Evolutionary conservation across 257 asterid genomes (phyloP).

Genomic region (Ligustrum vulgare): DNA sequence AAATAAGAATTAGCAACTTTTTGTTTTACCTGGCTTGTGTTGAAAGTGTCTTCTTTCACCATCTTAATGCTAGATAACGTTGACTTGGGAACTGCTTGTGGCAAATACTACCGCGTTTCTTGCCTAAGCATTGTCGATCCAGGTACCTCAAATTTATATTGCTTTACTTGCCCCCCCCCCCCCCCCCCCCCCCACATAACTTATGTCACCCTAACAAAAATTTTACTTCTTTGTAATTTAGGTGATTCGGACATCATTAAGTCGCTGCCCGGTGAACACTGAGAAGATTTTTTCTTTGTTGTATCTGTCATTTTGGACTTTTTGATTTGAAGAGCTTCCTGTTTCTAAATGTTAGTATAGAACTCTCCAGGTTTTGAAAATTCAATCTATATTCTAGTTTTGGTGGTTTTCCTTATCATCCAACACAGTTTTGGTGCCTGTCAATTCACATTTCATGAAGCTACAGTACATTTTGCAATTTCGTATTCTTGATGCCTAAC

Average conservation of each 20-base stretch:
- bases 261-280: slow-evolving; percentile 42
- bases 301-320: background rate
- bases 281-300: slow-evolving; percentile 18
- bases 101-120: slow-evolving; percentile 42
- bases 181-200: background rate
- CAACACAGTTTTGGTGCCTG: background rate
- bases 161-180: background rate
- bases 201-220: background rate
- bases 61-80: slow-evolving; percentile 34
- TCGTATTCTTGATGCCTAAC: too few relatives aligned
- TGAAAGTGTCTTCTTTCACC: background rate
- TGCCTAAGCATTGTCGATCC: slow-evolving; percentile 54
- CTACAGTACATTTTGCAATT: background rate
- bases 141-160: slow-evolving; percentile 23
- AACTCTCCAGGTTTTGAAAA: background rate
- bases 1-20: background rate
- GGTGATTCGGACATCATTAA: slow-evolving; percentile 58
- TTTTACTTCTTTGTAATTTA: background rate
- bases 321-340: slow-evolving; percentile 2
- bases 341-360: slow-evolving; percentile 1
- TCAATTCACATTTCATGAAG: slow-evolving; percentile 1
- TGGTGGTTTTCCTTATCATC: background rate
- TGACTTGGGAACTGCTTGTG: slow-evolving; percentile 50
- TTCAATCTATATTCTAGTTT: background rate
- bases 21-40: background rate